Evolutionary conservation across 192 early-diverging fungal species (phyloP).

Genomic region (Podila clonocystis): DNA sequence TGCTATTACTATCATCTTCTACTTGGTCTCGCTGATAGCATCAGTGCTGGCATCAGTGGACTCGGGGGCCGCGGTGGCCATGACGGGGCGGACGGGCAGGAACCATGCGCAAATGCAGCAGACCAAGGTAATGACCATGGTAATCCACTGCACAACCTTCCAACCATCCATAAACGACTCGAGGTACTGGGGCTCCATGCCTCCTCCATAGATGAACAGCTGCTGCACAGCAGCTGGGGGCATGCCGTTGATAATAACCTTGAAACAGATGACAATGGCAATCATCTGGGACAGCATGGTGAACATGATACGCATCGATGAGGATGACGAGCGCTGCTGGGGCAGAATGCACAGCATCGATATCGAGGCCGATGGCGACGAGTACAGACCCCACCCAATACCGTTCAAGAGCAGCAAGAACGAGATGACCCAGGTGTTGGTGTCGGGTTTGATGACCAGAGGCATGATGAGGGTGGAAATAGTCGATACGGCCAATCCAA

Average conservation of each 20-base stretch:
- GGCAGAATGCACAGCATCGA: conserved; percentile 47
- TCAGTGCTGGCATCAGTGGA: no score
- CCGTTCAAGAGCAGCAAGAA: conserved; percentile 36
- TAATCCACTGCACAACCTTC: conserved; percentile 45
- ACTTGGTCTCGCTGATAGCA: no score
- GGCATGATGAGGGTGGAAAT: conserved; percentile 45
- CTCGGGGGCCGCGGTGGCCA: conserved; percentile 12
- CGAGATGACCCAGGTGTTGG: conserved; percentile 46
- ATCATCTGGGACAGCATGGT: conserved; percentile 51
- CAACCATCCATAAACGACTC: conserved; percentile 44
- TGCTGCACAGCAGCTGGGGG: conserved; percentile 41
- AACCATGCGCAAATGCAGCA: conserved; percentile 34
- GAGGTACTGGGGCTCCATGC: conserved; percentile 30
- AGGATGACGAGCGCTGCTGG: conserved; percentile 45
- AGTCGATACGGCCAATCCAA: conserved; percentile 28
- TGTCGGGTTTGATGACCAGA: conserved; percentile 40
- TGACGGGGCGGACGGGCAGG: conserved; percentile 24
- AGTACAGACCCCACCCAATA: conserved; percentile 51
- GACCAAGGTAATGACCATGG: conserved; percentile 38
- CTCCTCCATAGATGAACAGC: conserved; percentile 43
- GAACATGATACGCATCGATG: conserved; percentile 50
- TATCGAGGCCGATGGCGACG: conserved; percentile 42
- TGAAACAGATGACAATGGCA: conserved; percentile 51
- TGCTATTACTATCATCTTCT: no score
- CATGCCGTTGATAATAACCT: conserved; percentile 45